These are phyloP conservation scores for Sanghuangporus baumii DNA, from an alignment of 1,284 basidiomycete species.

Conservation along the genomic window DNA sequence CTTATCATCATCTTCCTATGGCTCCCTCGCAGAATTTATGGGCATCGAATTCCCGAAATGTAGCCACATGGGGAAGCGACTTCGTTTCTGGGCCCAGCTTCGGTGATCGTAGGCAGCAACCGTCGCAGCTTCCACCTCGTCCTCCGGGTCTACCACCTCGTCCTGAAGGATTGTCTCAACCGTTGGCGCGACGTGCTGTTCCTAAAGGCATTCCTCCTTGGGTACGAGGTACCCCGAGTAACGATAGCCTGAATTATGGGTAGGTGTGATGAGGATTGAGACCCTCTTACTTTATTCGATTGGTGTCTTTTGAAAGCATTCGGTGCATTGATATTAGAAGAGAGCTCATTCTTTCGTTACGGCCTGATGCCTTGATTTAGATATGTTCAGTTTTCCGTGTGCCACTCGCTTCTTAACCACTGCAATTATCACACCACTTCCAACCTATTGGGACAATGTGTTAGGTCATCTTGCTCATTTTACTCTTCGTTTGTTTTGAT, in stretches of 20 bases:
- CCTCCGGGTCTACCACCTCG: slow-evolving; percentile 15
- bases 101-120: background rate
- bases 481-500: too few relatives aligned
- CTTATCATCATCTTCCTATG: background rate
- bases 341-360: too few relatives aligned
- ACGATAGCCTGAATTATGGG: background rate
- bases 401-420: too few relatives aligned
- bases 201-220: background rate
- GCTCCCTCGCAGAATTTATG: background rate
- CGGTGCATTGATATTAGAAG: too few relatives aligned
- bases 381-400: too few relatives aligned
- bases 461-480: too few relatives aligned
- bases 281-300: background rate
- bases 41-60: background rate
- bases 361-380: too few relatives aligned
- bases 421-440: too few relatives aligned
- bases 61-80: background rate
- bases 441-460: too few relatives aligned
- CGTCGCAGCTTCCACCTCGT: slow-evolving; percentile 8
- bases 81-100: background rate
- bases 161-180: slow-evolving; percentile 1
- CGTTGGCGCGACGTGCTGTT: background rate
- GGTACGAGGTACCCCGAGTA: background rate
- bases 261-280: background rate
- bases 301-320: too few relatives aligned